phyloP scores from a whole-genome alignment of 2,329 filamentous ascomycete species.

The Venturia carpophila region DNA sequence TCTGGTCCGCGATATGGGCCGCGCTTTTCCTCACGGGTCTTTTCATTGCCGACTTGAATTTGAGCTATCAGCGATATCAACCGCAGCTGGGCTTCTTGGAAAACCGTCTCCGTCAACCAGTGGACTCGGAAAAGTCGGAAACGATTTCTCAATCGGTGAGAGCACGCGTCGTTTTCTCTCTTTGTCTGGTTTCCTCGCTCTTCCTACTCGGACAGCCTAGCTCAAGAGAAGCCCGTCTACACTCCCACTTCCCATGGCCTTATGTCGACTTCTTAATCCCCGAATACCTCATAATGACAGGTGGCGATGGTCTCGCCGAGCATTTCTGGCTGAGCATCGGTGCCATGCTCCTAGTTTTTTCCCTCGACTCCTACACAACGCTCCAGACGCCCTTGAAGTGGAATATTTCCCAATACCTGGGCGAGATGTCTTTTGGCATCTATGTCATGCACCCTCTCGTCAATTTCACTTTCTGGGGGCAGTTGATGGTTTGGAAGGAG shows the following conservation, averaged over 20 bases:
- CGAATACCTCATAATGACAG: neutral
- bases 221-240: neutral
- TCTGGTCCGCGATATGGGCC: neutral
- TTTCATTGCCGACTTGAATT: neutral
- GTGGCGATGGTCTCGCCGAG: neutral
- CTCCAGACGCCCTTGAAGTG: neutral
- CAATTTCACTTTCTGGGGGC: neutral
- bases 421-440: conserved; percentile 1
- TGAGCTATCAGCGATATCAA: neutral
- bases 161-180: neutral
- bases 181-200: neutral
- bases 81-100: neutral
- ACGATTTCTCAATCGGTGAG: neutral
- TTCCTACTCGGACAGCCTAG: neutral
- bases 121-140: neutral
- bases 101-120: no score
- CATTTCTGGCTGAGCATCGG: conserved; percentile 12
- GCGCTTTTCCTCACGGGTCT: neutral
- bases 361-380: neutral
- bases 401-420: conserved; percentile 5
- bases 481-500: neutral
- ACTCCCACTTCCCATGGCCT: neutral
- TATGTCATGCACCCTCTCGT: conserved; percentile 5
- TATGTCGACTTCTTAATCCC: neutral
- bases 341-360: neutral